These are phyloP conservation scores for Gracilaria gracilis DNA, from an alignment of 23 red algal species.

Conservation along the genomic window DNA sequence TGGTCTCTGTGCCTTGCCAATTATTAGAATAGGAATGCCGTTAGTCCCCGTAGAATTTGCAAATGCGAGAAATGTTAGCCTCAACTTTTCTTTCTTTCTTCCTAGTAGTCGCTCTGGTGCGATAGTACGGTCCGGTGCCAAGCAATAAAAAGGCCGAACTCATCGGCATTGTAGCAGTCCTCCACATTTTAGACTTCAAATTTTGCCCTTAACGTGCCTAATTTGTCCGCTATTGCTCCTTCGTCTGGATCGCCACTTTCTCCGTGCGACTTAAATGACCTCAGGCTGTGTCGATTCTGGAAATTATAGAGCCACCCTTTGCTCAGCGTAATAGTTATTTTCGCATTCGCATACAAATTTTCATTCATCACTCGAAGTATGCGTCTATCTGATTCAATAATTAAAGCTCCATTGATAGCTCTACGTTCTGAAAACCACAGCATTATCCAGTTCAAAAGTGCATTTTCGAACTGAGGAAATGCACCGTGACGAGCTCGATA, in stretches of 20 bases:
- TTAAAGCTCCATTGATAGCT: background rate
- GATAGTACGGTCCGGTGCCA: background rate
- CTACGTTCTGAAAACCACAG: background rate
- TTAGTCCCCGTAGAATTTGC: background rate
- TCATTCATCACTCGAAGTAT: background rate
- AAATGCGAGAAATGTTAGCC: background rate
- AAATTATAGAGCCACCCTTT: slow-evolving; percentile 15
- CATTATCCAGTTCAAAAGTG: background rate
- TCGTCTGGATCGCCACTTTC: slow-evolving; percentile 18
- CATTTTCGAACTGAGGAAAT: background rate
- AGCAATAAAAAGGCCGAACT: background rate
- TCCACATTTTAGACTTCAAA: background rate
- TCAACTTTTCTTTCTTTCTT: background rate
- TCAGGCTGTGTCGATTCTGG: background rate
- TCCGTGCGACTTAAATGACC: background rate
- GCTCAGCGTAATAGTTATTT: background rate
- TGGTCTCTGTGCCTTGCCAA: background rate
- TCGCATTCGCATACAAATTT: background rate
- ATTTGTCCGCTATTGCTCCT: background rate
- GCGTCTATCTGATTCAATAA: background rate
- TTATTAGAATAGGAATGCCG: background rate
- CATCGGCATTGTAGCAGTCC: slow-evolving; percentile 17
- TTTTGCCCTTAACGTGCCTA: background rate
- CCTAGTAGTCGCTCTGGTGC: background rate
- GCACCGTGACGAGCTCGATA: background rate